Conservation (phyloP, 2,329 filamentous ascomycete species). For the Diaporthe caulivora region DNA sequence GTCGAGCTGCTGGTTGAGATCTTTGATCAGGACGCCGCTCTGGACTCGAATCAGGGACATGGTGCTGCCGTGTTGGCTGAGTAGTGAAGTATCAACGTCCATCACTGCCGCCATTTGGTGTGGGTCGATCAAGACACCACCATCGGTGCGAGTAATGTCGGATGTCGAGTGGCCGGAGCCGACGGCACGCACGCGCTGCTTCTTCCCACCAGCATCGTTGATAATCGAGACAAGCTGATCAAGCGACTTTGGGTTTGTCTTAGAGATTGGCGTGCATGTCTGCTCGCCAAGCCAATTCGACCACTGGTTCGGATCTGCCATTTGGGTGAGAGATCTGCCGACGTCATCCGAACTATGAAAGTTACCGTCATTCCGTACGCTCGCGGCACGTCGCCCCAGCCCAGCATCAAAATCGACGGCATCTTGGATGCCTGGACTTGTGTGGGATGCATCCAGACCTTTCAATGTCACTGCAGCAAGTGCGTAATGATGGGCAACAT, state of each 20-base stretch:
- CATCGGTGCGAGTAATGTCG: slow-evolving; percentile 42
- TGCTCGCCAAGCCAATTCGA: slow-evolving; percentile 44
- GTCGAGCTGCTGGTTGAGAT: slow-evolving; percentile 45
- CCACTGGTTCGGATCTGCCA: slow-evolving; percentile 36
- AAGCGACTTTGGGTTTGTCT: slow-evolving; percentile 41
- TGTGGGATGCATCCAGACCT: not conserved
- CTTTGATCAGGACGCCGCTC: slow-evolving; percentile 43
- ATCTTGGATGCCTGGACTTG: not conserved
- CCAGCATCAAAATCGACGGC: not conserved
- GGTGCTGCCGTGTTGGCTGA: not conserved
- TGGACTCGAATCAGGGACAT: slow-evolving; percentile 41
- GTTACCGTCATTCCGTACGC: not conserved
- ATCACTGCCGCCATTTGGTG: slow-evolving; percentile 39
- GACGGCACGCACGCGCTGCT: slow-evolving; percentile 43
- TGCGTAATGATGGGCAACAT: not conserved
- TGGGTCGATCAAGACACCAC: slow-evolving; percentile 42
- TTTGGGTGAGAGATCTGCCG: not conserved
- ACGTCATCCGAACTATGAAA: not conserved
- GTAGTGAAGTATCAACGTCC: slow-evolving; percentile 39
- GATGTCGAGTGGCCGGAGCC: slow-evolving; percentile 47
- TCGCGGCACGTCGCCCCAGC: not conserved
- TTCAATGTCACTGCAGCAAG: not conserved
- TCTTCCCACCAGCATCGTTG: slow-evolving; percentile 39
- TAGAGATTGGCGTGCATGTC: slow-evolving; percentile 40
- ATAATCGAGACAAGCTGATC: slow-evolving; percentile 43